phyloP scores from a whole-genome alignment of 495 filamentous ascomycete species.

The Neurospora tetrasperma region DNA sequence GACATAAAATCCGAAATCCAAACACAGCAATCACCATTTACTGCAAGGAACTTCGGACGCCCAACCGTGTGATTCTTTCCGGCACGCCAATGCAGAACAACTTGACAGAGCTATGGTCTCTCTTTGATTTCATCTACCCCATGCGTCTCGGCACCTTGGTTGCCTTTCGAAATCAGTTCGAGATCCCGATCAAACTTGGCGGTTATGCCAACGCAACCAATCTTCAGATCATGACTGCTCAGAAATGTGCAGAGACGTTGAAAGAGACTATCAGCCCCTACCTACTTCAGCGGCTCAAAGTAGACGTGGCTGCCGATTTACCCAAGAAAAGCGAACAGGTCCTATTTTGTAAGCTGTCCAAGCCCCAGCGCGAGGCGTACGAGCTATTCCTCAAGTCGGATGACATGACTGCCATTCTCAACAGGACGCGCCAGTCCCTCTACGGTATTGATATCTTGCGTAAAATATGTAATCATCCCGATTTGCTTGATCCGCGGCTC shows the following conservation, averaged over 20 bases:
- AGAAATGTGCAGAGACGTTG: conserved; percentile 78
- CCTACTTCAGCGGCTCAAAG: conserved; percentile 85
- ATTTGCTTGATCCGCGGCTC: conserved; percentile 58
- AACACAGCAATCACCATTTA: conserved; percentile 85
- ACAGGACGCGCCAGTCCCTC: conserved; percentile 63
- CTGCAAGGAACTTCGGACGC: conserved; percentile 81
- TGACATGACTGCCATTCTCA: conserved; percentile 69
- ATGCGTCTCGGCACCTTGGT: conserved; percentile 90
- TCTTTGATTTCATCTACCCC: conserved; percentile 94
- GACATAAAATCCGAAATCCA: conserved; percentile 94
- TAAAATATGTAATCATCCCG: conserved; percentile 96
- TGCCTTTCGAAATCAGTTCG: conserved; percentile 79
- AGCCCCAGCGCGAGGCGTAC: conserved; percentile 65
- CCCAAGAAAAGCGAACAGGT: conserved; percentile 93
- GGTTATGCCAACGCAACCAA: conserved; percentile 92
- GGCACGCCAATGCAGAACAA: conserved; percentile 98
- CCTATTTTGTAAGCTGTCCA: conserved; percentile 85
- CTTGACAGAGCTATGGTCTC: conserved; percentile 93
- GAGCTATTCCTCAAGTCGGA: conserved; percentile 68
- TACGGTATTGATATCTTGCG: conserved; percentile 85
- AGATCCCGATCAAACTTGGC: conserved; percentile 81
- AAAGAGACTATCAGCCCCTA: conserved; percentile 89
- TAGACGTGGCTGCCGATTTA: conserved; percentile 85
- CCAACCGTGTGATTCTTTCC: conserved; percentile 84
- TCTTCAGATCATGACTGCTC: conserved; percentile 81